phyloP scores from a whole-genome alignment of 148 eudicot genomes.

The Fagopyrum homotropicum region DNA sequence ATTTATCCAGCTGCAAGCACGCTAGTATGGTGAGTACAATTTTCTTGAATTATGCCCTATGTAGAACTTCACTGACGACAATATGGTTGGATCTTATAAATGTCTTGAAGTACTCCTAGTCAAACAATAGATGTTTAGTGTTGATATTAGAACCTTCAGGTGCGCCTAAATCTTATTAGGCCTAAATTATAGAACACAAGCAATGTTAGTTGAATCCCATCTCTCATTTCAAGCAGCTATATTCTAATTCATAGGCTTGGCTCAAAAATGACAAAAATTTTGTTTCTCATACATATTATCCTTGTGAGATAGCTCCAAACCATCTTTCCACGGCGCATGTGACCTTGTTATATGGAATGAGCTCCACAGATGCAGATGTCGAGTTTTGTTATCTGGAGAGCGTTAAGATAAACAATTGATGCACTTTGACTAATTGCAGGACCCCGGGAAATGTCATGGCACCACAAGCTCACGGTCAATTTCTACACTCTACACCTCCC shows the following conservation, averaged over 20 bases:
- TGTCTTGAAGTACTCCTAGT: background rate
- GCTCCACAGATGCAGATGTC: background rate
- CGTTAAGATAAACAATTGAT: background rate
- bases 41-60: background rate
- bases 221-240: background rate
- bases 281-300: background rate
- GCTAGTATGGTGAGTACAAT: slow-evolving; percentile 48
- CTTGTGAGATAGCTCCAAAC: too few species aligned
- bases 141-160: background rate
- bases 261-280: background rate
- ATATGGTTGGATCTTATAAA: background rate
- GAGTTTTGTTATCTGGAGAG: background rate
- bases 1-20: slow-evolving; percentile 74
- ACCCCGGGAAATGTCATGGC: slow-evolving; percentile 58
- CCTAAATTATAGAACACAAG: background rate
- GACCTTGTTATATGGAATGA: too few species aligned
- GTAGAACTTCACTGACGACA: background rate
- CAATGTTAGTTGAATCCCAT: background rate
- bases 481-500: slow-evolving; percentile 19
- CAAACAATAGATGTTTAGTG: background rate
- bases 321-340: too few species aligned
- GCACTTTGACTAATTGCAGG: slow-evolving; percentile 35
- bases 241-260: background rate
- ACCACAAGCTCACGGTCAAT: slow-evolving; percentile 33
- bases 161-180: background rate